Percentiles rank a stretch among this genome's conserved stretches.
Evolutionary conservation across 2,329 filamentous ascomycete genomes (phyloP).

Genomic region (Alternaria rosae): DNA sequence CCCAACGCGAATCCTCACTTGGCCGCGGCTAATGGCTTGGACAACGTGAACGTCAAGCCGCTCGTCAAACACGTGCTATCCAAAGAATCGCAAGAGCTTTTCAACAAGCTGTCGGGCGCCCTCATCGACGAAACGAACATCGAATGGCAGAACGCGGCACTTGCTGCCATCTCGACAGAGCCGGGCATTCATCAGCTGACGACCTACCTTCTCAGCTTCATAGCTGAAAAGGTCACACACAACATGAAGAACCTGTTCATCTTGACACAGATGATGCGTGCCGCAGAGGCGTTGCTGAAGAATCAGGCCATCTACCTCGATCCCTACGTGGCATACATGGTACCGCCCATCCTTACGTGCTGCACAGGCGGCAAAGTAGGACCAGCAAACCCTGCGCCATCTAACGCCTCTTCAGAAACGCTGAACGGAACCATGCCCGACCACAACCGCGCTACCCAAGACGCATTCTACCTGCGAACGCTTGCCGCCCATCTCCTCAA

Average conservation of each 20-base stretch:
- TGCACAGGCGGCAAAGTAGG: conserved; percentile 85
- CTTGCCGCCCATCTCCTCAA: conserved; percentile 83
- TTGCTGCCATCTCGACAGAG: conserved; percentile 85
- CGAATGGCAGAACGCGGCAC: conserved; percentile 82
- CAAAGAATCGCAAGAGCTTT: conserved; percentile 95
- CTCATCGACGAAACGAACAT: conserved; percentile 88
- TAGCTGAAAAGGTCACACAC: conserved; percentile 95
- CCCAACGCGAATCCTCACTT: conserved; percentile 86
- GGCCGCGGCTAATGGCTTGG: conserved; percentile 81
- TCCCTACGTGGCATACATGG: conserved; percentile 73
- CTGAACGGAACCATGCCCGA: conserved; percentile 42
- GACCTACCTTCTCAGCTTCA: conserved; percentile 95
- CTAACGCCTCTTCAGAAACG: conserved; percentile 58
- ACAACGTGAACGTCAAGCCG: conserved; percentile 84
- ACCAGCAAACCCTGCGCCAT: conserved; percentile 59
- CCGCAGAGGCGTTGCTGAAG: conserved; percentile 82
- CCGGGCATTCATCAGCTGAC: conserved; percentile 94
- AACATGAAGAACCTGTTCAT: conserved; percentile 89
- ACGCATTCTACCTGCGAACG: conserved; percentile 82
- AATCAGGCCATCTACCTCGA: conserved; percentile 82
- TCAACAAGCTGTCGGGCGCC: conserved; percentile 90
- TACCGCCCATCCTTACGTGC: conserved; percentile 90
- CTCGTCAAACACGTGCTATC: conserved; percentile 95
- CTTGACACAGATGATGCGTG: conserved; percentile 89
- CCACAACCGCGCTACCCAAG: conserved; percentile 39